Percentiles rank a stretch among this genome's conserved stretches.
Evolutionary conservation across 441 rosid species (phyloP).

Genomic region (Adansonia gregorii): DNA sequence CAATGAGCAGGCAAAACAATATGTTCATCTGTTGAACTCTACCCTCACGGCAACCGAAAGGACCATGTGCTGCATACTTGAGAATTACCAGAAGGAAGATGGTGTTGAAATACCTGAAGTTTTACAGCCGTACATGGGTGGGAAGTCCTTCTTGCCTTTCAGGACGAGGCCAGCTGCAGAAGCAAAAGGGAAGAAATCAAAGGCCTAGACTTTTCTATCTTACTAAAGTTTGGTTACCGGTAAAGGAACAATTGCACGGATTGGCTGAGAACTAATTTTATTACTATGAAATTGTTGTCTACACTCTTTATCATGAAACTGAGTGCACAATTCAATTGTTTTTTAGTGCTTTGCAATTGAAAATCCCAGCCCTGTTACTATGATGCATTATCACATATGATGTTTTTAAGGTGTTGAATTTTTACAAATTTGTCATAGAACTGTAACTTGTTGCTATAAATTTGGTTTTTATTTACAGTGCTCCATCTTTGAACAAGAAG

Average conservation of each 20-base stretch:
- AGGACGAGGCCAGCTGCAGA: constrained; percentile 63
- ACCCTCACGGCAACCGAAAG: constrained; percentile 96
- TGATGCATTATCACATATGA: background rate
- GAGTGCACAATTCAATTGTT: background rate
- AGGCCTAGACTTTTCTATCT: constrained; percentile 36
- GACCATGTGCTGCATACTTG: constrained; percentile 90
- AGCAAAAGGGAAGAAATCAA: constrained; percentile 71
- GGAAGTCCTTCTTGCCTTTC: constrained; percentile 78
- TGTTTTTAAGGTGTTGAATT: background rate
- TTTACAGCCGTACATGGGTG: constrained; percentile 71
- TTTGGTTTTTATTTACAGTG: background rate
- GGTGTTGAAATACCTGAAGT: constrained; percentile 86
- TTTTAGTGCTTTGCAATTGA: background rate
- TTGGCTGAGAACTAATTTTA: background rate
- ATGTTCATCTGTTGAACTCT: constrained; percentile 87
- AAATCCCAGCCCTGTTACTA: background rate
- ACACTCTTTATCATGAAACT: background rate
- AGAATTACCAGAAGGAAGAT: constrained; percentile 80
- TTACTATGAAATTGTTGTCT: background rate
- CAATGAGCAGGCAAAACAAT: constrained; percentile 83
- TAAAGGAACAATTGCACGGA: background rate
- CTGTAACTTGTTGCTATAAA: background rate
- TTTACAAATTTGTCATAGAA: background rate
- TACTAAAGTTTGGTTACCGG: background rate
- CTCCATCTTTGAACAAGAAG: background rate